phyloP scores from a whole-genome alignment of 345 rosid species.

The Toxicodendron radicans region DNA sequence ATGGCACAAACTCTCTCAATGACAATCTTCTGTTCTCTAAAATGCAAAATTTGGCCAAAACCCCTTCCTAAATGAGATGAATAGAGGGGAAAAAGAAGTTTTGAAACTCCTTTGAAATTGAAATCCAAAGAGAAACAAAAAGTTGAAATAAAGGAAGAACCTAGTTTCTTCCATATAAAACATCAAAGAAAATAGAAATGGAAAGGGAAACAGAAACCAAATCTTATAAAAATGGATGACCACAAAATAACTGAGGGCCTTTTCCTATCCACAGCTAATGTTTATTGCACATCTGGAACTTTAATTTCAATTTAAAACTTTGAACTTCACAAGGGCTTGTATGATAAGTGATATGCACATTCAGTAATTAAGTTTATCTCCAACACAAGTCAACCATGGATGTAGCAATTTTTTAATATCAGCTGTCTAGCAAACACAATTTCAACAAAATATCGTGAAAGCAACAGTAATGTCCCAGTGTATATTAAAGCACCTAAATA shows the following conservation, averaged over 20 bases:
- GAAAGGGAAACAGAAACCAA: neutral
- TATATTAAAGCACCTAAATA: too few species aligned
- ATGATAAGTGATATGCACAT: neutral
- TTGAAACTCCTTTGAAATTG: too few species aligned
- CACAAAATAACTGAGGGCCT: neutral
- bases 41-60: too few species aligned
- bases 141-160: neutral
- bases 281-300: neutral
- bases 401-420: too few species aligned
- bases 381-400: too few species aligned
- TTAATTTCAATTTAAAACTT: neutral
- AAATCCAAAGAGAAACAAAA: neutral
- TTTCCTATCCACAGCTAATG: neutral
- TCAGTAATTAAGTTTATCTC: too few species aligned
- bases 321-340: neutral
- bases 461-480: too few species aligned
- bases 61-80: too few species aligned
- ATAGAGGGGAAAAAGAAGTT: too few species aligned
- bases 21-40: too few species aligned
- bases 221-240: neutral
- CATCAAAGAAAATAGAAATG: neutral
- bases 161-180: neutral
- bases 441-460: too few species aligned
- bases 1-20: neutral
- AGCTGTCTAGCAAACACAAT: too few species aligned